Evolutionary conservation across 371 early-diverging fungal species (phyloP).

Genomic region (Rhizoclosmatium hyalinum): DNA sequence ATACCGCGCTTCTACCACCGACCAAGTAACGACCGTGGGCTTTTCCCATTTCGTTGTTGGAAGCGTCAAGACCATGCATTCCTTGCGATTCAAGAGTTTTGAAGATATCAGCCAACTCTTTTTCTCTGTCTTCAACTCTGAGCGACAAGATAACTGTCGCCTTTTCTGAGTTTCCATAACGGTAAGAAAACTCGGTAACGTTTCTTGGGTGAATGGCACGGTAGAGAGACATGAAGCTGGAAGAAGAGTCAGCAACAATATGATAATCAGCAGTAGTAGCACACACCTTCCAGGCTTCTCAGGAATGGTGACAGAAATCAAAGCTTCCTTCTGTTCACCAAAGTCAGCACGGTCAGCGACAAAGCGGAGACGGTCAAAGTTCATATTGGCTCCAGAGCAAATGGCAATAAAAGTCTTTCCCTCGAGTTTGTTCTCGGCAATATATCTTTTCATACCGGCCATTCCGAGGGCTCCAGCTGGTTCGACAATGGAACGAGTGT

Average conservation of each 20-base stretch:
- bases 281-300: constrained; percentile 80
- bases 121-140: constrained; percentile 64
- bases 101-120: constrained; percentile 76
- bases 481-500: constrained; percentile 92
- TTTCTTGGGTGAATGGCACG: constrained; percentile 78
- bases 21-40: constrained; percentile 91
- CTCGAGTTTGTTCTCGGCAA: constrained; percentile 45
- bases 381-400: constrained; percentile 95
- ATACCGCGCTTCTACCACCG: constrained; percentile 73
- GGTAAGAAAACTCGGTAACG: constrained; percentile 93
- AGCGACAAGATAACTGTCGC: constrained; percentile 93
- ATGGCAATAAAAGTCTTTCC: constrained; percentile 75
- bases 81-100: constrained; percentile 61
- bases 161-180: constrained; percentile 75
- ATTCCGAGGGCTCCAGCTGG: constrained; percentile 92
- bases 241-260: background rate
- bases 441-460: constrained; percentile 89
- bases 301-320: constrained; percentile 89
- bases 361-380: constrained; percentile 94
- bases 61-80: constrained; percentile 69
- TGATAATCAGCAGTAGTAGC: background rate
- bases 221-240: constrained; percentile 80
- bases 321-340: constrained; percentile 88
- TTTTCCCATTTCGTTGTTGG: constrained; percentile 83
- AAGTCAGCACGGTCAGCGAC: constrained; percentile 93